Evolutionary conservation across 805 yeast genomes (phyloP), one percentile per base, ranked within the genome.

Genomic region (Teunomyces kruisii): DNA sequence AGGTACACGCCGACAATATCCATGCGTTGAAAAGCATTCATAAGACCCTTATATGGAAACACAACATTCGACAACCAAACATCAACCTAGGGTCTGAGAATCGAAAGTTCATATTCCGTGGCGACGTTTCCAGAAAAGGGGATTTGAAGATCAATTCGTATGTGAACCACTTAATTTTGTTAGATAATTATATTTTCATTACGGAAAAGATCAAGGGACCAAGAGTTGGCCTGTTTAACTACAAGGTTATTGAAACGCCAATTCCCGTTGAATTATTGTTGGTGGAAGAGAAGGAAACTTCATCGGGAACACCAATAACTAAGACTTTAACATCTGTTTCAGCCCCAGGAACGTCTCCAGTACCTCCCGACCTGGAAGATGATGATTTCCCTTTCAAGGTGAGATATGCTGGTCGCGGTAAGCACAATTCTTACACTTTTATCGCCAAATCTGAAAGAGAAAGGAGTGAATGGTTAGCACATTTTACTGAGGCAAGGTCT

Each of bases 151-250:
- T 82, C 26, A 84, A 83, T 32, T 73, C 86, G 32, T 65, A 70
- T 6, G 68, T 75, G 0, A 65, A 64, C 39, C 75, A 79, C 51
- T 54, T 86, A 17, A 78, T 87, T 14, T 64, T 88, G 24, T 64
- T 88, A 42, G 96, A 88, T 57, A 86, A 88, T 55, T 86, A 74
- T 53, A 63, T 88, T 36, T 57, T 88, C 27, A 75, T 88, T 1
- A 83, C 88, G 1, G 84, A 88, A 32, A 73, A 72, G 39, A 61
- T 76, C 2, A 68, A 70, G 7, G 76, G 74, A 37, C 76, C 68
- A 7, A 49, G 60, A 9, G 53, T 53, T 9, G 63, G 43, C 39
- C 30, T 24, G 44, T 29, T 24, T 6, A 40, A 38, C 16, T 51
- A 43, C 31, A 47, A 41, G 42, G 73, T 83, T 0, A 57, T 70